A percentile compares a stretch with the other conserved stretches of the same genome.
These are phyloP conservation scores for Madurella fahalii DNA, from an alignment of 2,329 filamentous ascomycete genomes.

Conservation along the genomic window DNA sequence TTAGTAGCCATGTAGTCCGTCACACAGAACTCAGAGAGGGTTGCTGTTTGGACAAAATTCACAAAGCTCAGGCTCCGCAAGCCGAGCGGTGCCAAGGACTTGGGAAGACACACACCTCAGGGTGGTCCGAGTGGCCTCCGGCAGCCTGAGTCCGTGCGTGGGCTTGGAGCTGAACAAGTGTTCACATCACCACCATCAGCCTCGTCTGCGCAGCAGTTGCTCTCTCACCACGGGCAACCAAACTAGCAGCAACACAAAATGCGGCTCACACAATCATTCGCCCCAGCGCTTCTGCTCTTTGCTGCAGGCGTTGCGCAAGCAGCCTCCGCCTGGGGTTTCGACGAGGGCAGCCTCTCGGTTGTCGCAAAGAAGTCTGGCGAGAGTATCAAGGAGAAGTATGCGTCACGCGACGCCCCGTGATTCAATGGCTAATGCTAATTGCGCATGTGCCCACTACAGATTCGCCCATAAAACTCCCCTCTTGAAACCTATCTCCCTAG, in stretches of 20 bases:
- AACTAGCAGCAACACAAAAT: slow-evolving; percentile 29
- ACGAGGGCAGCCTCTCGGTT: slow-evolving; percentile 66
- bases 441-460: slow-evolving; percentile 37
- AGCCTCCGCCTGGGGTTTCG: slow-evolving; percentile 65
- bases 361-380: slow-evolving; percentile 60
- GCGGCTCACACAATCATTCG: slow-evolving; percentile 39
- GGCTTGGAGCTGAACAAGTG: slow-evolving; percentile 27
- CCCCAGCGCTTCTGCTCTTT: slow-evolving; percentile 42
- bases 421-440: not conserved
- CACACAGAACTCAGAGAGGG: too few relatives aligned
- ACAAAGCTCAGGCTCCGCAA: too few relatives aligned
- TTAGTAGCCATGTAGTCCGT: too few relatives aligned
- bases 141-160: slow-evolving; percentile 13
- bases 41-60: too few relatives aligned
- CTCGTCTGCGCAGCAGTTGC: slow-evolving; percentile 16
- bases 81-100: too few relatives aligned
- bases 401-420: slow-evolving; percentile 11
- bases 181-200: slow-evolving; percentile 23
- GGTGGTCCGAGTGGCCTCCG: slow-evolving; percentile 11
- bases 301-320: slow-evolving; percentile 49
- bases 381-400: slow-evolving; percentile 63
- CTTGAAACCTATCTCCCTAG: slow-evolving; percentile 60
- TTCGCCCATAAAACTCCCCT: slow-evolving; percentile 58
- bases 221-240: slow-evolving; percentile 9
- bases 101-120: too few relatives aligned